A percentile compares a stretch with the other conserved stretches of the same genome.
These are phyloP conservation scores for Spathaspora hagerdaliae DNA, from an alignment of 805 yeast species.

Conservation along the genomic window DNA sequence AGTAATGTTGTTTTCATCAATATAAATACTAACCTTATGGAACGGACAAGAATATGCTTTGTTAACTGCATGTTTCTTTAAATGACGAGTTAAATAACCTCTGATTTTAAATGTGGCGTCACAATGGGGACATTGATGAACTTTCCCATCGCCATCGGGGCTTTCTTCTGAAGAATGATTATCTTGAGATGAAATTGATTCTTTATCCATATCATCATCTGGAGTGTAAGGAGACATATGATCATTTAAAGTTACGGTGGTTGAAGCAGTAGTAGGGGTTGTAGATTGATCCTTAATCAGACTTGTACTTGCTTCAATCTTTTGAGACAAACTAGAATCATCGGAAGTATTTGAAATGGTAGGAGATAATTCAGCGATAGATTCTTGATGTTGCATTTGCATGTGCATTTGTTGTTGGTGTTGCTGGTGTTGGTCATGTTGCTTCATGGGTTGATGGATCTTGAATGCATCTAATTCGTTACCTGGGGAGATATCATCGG, in stretches of 20 bases:
- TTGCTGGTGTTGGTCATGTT: neutral
- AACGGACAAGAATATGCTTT: conserved; percentile 57
- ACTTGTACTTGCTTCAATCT: neutral
- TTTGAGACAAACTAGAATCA: conserved; percentile 22
- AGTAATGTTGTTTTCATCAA: conserved; percentile 36
- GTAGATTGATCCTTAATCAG: conserved; percentile 8
- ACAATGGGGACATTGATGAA: conserved; percentile 46
- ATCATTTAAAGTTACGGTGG: conserved; percentile 19
- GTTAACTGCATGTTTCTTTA: conserved; percentile 46
- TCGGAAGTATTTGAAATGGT: conserved; percentile 34
- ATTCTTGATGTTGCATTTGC: conserved; percentile 1
- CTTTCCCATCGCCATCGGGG: conserved; percentile 17
- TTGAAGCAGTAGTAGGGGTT: conserved; percentile 26
- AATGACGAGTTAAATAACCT: conserved; percentile 53
- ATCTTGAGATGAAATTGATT: conserved; percentile 14
- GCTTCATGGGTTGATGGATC: conserved; percentile 5
- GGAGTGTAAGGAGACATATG: conserved; percentile 21
- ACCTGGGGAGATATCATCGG: conserved; percentile 33
- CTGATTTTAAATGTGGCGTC: conserved; percentile 46
- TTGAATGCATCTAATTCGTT: conserved; percentile 27
- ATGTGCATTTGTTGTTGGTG: conserved; percentile 5
- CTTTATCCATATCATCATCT: conserved; percentile 9
- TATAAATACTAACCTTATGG: conserved; percentile 33
- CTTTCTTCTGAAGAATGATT: conserved; percentile 7
- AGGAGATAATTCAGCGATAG: conserved; percentile 24